Evolutionary conservation across 78 protist species (phyloP).

Genomic region (Cyanophora paradoxa): DNA sequence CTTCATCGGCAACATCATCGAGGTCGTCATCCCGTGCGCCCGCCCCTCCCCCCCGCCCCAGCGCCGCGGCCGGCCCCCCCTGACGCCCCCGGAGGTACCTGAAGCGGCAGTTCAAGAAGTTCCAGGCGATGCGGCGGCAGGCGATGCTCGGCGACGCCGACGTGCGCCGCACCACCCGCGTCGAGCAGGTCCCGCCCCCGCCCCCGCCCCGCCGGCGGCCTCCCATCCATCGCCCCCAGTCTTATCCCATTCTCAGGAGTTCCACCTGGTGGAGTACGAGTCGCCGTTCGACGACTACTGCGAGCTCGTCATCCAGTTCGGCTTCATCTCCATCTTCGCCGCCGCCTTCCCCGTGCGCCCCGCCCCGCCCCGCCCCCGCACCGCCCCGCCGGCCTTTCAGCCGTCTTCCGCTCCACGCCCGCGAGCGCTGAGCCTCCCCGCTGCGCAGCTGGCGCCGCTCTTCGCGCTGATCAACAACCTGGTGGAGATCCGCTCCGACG

Average conservation of each 20-base stretch:
- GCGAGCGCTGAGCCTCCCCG: too few relatives aligned
- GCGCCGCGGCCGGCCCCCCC: background rate
- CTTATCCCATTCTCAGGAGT: background rate
- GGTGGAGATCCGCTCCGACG: slow-evolving; percentile 53
- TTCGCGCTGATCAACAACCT: slow-evolving; percentile 53
- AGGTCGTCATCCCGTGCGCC: too few relatives aligned
- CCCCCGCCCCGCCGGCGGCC: background rate
- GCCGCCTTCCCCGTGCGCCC: slow-evolving; percentile 4
- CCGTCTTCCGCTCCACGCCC: too few relatives aligned
- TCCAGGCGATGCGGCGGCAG: background rate
- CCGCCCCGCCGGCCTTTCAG: background rate
- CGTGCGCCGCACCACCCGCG: background rate
- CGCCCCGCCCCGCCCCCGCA: background rate
- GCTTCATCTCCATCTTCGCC: slow-evolving; percentile 13
- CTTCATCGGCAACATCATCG: slow-evolving; percentile 2
- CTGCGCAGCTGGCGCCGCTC: too few relatives aligned
- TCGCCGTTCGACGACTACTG: slow-evolving; percentile 19
- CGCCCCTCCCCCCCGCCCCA: too few relatives aligned
- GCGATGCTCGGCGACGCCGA: background rate
- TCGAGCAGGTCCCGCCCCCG: background rate
- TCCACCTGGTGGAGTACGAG: background rate
- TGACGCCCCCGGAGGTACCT: background rate
- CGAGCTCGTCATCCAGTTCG: slow-evolving; percentile 3
- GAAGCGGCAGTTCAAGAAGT: background rate
- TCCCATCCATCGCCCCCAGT: background rate